These are phyloP conservation scores for Fusarium hostae DNA, from an alignment of 2,329 filamentous ascomycete species.

Conservation along the genomic window DNA sequence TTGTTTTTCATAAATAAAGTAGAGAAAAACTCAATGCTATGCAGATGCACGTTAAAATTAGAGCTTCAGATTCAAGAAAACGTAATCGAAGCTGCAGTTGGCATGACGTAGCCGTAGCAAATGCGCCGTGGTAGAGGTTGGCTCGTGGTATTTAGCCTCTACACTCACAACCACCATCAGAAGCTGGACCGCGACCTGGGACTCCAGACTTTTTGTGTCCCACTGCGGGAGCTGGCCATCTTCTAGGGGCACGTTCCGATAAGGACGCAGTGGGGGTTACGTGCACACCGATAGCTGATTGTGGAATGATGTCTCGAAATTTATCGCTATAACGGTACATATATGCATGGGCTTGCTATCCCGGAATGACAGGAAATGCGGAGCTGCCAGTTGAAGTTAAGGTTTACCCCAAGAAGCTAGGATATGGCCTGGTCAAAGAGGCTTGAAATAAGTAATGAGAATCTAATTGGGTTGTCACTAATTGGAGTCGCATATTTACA, in stretches of 20 bases:
- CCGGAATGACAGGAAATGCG: constrained; percentile 20
- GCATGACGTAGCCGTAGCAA: constrained; percentile 31
- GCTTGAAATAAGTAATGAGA: constrained; percentile 15
- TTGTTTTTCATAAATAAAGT: neutral
- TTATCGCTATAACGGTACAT: constrained; percentile 16
- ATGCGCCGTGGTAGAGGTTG: constrained; percentile 29
- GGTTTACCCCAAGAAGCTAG: constrained; percentile 15
- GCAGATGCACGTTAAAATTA: neutral
- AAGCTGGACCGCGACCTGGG: constrained; percentile 20
- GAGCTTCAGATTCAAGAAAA: constrained; percentile 14
- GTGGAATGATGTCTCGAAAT: constrained; percentile 4
- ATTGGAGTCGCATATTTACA: neutral
- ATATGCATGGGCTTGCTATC: constrained; percentile 4
- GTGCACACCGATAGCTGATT: constrained; percentile 42
- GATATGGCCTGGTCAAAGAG: constrained; percentile 18
- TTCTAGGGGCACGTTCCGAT: constrained; percentile 25
- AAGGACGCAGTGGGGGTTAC: constrained; percentile 30
- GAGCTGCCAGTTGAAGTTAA: constrained; percentile 19
- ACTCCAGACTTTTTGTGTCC: constrained; percentile 39
- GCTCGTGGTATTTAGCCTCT: constrained; percentile 21
- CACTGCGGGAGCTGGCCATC: constrained; percentile 26
- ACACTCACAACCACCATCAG: neutral
- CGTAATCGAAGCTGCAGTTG: constrained; percentile 15
- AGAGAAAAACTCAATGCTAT: neutral
- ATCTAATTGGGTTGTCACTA: neutral